Base-by-base conservation (phyloP, 257 asterid species). In the Penstemon barbatus region DNA sequence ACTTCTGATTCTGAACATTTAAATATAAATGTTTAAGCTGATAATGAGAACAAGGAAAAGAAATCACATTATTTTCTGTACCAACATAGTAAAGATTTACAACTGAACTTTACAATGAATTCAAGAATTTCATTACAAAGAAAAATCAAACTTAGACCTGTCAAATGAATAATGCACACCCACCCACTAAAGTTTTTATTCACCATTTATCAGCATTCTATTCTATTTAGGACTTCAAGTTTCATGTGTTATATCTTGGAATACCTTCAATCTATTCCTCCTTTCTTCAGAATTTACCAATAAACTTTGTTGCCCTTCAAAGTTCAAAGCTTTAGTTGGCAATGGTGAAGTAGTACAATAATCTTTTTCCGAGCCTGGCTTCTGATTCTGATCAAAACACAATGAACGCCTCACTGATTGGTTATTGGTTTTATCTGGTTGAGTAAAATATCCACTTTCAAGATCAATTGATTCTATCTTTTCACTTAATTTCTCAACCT, bases 221-320 rank as follows among this genome's bases (percentile, higher is more conserved):
- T 25, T 25, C 33, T 25, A 25, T 25, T 25, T 25, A 25, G 84
- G 80, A 70, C 81, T 80, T 63, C 37, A 74, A 15, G 80, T 78
- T 57, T 7, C 36, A 41, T n/a, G 69, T 4, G 87, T 85, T 61
- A 82, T 82, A 59, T 85, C 86, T 76, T 65, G 77, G 65, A 85
- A 88, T 55, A 82, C 87, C 80, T 73, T 80, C 74, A 87, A 62
- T 76, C 96, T 75, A 70, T 70, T 83, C 75, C 79, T 83, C 64
- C 74, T 63, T 40, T 61, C 80, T 6, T 66, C 45, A 5, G 71
- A 68, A 36, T 60, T 73, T 5, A 75, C 42, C 52, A 15, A 38
- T 7, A 73, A 57, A 9, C 43, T 61, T 25, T 61, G 33, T 25
- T 25, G 40, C 18, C 74, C 74, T 75, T 74, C 81, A 61, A 82